Conservation (phyloP, 2,329 filamentous ascomycete species). For the Mycosphaerella sp. region DNA sequence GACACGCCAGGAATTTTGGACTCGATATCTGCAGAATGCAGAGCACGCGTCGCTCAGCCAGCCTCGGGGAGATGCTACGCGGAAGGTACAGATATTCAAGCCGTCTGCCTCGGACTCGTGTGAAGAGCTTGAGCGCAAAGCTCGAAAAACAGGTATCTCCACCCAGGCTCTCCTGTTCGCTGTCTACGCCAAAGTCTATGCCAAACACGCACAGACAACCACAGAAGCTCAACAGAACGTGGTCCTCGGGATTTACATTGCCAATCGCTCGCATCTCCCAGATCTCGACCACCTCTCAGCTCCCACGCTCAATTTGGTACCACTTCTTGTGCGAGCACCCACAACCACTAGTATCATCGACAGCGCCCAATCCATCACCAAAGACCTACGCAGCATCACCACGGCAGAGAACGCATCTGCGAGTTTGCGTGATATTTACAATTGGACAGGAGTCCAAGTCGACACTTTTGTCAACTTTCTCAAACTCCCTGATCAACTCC, state of each 20-base stretch:
- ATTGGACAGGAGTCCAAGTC: conserved; percentile 67
- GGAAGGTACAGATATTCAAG: conserved; percentile 43
- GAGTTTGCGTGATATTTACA: conserved; percentile 62
- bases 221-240: conserved; percentile 36
- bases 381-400: conserved; percentile 59
- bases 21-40: conserved; percentile 39
- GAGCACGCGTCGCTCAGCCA: conserved; percentile 18
- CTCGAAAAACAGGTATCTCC: conserved; percentile 53
- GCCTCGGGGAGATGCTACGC: conserved; percentile 17
- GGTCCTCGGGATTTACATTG: conserved; percentile 74
- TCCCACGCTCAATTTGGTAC: conserved; percentile 75
- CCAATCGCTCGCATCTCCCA: conserved; percentile 59
- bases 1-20: conserved; percentile 46
- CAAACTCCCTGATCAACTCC: conserved; percentile 47
- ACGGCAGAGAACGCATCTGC: conserved; percentile 51
- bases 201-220: conserved; percentile 22
- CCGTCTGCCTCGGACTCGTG: conserved; percentile 44
- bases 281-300: conserved; percentile 49
- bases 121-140: conserved; percentile 37
- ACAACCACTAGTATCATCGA: conserved; percentile 37
- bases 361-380: conserved; percentile 58
- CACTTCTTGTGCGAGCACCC: conserved; percentile 52
- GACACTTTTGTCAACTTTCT: conserved; percentile 80
- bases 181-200: conserved; percentile 54
- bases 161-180: conserved; percentile 73